A percentile compares a stretch with the other conserved stretches of the same genome.
These are phyloP conservation scores for Vicia villosa DNA, from an alignment of 306 rosid genomes.

Conservation along the genomic window DNA sequence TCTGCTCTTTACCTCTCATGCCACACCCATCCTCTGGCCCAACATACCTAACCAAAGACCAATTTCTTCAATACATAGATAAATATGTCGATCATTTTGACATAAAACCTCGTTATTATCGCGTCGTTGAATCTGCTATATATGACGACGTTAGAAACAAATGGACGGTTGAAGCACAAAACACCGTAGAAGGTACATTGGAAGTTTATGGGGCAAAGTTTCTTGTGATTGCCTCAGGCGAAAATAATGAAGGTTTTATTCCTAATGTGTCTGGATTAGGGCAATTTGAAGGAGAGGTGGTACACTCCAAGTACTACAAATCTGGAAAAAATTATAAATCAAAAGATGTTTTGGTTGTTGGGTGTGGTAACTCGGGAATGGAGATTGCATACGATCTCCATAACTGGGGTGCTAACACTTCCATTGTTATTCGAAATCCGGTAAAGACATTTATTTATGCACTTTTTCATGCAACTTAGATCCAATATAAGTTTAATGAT, in stretches of 20 bases:
- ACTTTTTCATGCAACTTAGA: too few relatives aligned
- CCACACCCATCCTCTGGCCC: constrained; percentile 34
- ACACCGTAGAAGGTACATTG: neutral
- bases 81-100: constrained; percentile 35
- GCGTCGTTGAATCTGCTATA: constrained; percentile 31
- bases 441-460: constrained; percentile 2
- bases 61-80: constrained; percentile 41
- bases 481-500: neutral
- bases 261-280: constrained; percentile 45
- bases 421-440: constrained; percentile 46
- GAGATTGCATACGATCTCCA: constrained; percentile 53
- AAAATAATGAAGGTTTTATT: constrained; percentile 36
- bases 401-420: neutral
- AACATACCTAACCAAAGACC: constrained; percentile 36
- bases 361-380: constrained; percentile 72
- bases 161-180: constrained; percentile 44
- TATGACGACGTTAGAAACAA: constrained; percentile 10
- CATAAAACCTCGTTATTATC: constrained; percentile 39
- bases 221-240: constrained; percentile 50
- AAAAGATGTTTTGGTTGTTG: constrained; percentile 58
- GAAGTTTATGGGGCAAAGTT: constrained; percentile 35
- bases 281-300: constrained; percentile 31
- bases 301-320: constrained; percentile 53
- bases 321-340: constrained; percentile 40
- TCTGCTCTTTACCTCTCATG: constrained; percentile 41